Conservation (phyloP, 2,329 filamentous ascomycete genomes). For the Fusarium sp. region DNA sequence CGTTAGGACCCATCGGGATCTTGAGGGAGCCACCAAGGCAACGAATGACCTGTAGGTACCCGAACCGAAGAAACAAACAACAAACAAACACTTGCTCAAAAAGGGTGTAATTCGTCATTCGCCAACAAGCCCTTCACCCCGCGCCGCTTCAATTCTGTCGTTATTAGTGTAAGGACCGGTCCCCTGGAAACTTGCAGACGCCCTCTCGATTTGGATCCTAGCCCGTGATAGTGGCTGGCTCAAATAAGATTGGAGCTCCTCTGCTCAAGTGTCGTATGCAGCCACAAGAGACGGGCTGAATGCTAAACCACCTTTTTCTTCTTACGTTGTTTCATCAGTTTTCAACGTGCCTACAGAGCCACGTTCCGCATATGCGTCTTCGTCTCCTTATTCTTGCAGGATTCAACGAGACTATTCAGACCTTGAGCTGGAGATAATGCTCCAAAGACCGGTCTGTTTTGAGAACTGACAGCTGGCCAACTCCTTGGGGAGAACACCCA, state of each 20-base stretch:
- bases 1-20: conserved; percentile 31
- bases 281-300: conserved; percentile 24
- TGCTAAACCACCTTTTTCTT: conserved; percentile 12
- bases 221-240: conserved; percentile 44
- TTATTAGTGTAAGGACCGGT: conserved; percentile 16
- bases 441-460: conserved; percentile 7
- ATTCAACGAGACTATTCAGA: background rate
- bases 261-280: conserved; percentile 23
- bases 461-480: conserved; percentile 5
- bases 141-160: conserved; percentile 9
- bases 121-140: conserved; percentile 10
- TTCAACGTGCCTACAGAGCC: background rate
- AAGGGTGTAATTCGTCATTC: conserved; percentile 6
- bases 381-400: conserved; percentile 37
- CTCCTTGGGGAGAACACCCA: background rate
- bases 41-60: background rate
- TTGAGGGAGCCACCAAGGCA: conserved; percentile 13
- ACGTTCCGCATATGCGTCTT: background rate
- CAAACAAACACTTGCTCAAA: background rate
- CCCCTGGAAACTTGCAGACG: conserved; percentile 35
- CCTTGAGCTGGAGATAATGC: background rate
- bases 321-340: conserved; percentile 26
- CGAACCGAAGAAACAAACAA: background rate
- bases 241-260: conserved; percentile 40
- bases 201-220: conserved; percentile 40